Conservation (phyloP, 169 alveolate genomes). For the Eimeria falciformis region DNA sequence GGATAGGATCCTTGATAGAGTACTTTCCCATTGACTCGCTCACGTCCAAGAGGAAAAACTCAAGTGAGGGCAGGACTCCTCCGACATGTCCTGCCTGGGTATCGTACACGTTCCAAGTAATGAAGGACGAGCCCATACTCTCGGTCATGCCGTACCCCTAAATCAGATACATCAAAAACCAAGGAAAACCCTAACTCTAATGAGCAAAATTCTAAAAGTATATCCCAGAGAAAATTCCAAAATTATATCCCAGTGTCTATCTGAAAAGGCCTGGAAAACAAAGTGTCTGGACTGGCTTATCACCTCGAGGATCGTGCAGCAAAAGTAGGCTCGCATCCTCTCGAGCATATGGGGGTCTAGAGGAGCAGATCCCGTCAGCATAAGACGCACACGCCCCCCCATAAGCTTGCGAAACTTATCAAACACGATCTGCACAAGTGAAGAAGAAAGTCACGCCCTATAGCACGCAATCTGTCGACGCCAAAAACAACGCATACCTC, state of each 20-base stretch:
- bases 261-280: too few species aligned
- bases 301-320: constrained; percentile 87
- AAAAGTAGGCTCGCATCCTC: constrained; percentile 85
- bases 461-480: neutral
- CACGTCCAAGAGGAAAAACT: constrained; percentile 86
- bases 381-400: constrained; percentile 90
- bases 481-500: neutral
- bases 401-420: constrained; percentile 83
- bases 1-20: constrained; percentile 77
- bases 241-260: too few species aligned
- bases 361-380: constrained; percentile 93
- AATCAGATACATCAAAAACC: too few species aligned
- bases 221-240: too few species aligned
- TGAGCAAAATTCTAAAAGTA: too few species aligned
- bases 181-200: too few species aligned
- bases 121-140: constrained; percentile 86
- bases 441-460: constrained; percentile 21
- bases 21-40: constrained; percentile 87
- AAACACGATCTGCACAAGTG: constrained; percentile 83
- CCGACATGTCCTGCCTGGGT: constrained; percentile 88
- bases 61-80: constrained; percentile 87
- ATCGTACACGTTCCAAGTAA: constrained; percentile 78
- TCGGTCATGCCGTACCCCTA: constrained; percentile 89
- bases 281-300: too few species aligned
- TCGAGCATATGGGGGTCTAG: constrained; percentile 85